Evolutionary conservation across 139 green algal species (phyloP), one percentile per base, ranked within the genome.

Genomic region (Desmodesmus armatus): DNA sequence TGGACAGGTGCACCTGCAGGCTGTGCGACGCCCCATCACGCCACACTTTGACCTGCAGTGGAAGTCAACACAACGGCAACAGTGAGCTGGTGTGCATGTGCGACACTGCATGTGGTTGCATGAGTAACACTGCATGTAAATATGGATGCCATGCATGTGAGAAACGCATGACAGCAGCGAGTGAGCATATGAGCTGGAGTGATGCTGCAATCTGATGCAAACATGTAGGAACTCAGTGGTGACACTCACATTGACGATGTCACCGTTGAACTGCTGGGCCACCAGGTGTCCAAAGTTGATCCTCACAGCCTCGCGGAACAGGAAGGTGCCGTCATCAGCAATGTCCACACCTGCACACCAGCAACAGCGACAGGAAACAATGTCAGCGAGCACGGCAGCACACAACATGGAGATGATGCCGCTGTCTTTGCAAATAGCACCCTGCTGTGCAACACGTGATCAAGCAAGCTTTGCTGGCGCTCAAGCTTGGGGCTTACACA

Each of bases 221-320:
- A 89, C 85, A 43, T 2, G 63, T n/a, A 53, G 69, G 25, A 75
- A n/a, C 37, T 92, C 86, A 0, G n/a, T 72, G 63, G 29, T 43
- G 4, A 39, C 2, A 70, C 84, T 77, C 58, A 89, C 85, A 43
- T 2, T 72, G 25, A 53, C 77, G 25, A 75, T n/a, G 41, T 92
- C 86, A 0, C 89, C 89, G n/a, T 89, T 43, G 80, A 88, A 92
- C 25, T 73, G 53, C 74, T 89, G 87, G 55, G 83, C 82, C n/a
- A 84, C 58, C 31, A 92, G 67, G 84, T 92, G 89, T 4, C 86
- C 66, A 86, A 90, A 92, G 84, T 90, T 84, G 74, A 92, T 92
- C 74, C 89, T 83, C 60, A 89, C 86, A 9, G 75, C 51, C 62
- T 90, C 82, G 23, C 73, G 43, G 78, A 85, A 85, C 33, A 88